Conservation (phyloP, 305 asterid species). For the Solanum aculeatissimum region DNA sequence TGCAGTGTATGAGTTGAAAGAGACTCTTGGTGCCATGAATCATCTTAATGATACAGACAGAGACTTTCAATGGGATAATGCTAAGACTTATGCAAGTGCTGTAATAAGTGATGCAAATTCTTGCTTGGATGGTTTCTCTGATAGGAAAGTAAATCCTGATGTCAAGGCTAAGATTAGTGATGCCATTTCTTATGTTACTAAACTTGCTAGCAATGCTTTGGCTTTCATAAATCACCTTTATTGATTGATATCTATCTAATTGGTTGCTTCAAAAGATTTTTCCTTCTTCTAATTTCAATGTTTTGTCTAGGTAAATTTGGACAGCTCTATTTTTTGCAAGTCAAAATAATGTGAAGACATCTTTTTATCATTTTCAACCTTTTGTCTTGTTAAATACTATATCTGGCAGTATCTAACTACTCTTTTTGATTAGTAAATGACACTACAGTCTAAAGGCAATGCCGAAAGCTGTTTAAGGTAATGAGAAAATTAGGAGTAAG, state of each 20-base stretch:
- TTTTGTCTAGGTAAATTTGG: too few species aligned
- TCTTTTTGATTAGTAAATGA: background rate
- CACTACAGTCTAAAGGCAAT: background rate
- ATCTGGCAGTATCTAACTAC: background rate
- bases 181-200: constrained; percentile 17
- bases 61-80: constrained; percentile 53
- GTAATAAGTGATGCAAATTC: constrained; percentile 68
- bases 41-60: constrained; percentile 27
- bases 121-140: constrained; percentile 46
- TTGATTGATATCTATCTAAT: background rate
- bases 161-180: constrained; percentile 26
- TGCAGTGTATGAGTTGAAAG: constrained; percentile 41
- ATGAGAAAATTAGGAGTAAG: background rate
- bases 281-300: background rate
- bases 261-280: background rate
- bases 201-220: constrained; percentile 47
- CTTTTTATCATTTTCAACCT: too few species aligned
- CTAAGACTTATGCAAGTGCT: constrained; percentile 74
- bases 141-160: constrained; percentile 9
- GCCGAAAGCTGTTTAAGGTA: background rate
- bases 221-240: constrained; percentile 58
- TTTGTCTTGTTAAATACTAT: too few species aligned
- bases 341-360: too few species aligned
- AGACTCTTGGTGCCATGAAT: constrained; percentile 34
- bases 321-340: too few species aligned